These are phyloP conservation scores for Rhodomyrtus tomentosa DNA, from an alignment of 345 rosid genomes.

Conservation along the genomic window DNA sequence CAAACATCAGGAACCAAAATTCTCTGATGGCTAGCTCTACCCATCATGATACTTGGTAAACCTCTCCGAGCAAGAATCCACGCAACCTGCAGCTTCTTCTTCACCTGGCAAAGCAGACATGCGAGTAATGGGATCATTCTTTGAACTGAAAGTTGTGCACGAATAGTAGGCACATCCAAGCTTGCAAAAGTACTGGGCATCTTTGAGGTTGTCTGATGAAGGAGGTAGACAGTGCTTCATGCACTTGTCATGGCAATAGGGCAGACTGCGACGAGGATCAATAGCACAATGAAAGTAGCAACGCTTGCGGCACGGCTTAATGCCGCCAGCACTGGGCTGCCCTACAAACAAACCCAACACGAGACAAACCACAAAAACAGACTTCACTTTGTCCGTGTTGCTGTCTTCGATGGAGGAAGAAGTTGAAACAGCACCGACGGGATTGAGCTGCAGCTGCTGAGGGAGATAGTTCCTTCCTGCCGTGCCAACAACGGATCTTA, in stretches of 20 bases:
- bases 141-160: not conserved
- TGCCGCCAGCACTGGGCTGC: not conserved
- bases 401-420: not conserved
- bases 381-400: not conserved
- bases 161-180: not conserved
- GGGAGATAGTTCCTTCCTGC: not conserved
- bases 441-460: not conserved
- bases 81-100: not conserved
- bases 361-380: not conserved
- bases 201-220: not conserved
- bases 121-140: not conserved
- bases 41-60: not conserved
- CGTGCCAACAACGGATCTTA: not conserved
- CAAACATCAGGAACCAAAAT: not conserved
- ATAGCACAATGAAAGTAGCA: not conserved
- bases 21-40: not conserved
- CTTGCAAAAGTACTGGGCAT: not conserved
- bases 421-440: not conserved
- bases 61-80: not conserved
- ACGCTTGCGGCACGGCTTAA: not conserved
- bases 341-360: not conserved
- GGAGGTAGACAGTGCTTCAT: not conserved
- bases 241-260: not conserved
- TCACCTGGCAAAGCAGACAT: not conserved
- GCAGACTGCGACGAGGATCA: not conserved